Evolutionary conservation across 768 basidiomycete species (phyloP).

Genomic region (Tricholoma sp.): DNA sequence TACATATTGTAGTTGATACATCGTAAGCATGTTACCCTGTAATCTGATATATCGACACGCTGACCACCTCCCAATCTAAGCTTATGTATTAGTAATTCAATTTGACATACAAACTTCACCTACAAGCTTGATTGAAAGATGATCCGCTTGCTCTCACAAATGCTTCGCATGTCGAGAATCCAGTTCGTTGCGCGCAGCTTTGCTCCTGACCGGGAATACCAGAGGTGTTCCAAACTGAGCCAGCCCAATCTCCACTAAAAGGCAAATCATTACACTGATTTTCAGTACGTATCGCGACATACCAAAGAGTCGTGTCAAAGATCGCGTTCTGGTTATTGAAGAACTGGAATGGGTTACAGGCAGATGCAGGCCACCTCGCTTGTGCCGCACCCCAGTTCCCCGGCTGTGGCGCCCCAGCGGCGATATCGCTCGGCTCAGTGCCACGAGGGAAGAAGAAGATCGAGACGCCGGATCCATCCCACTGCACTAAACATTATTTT

Average conservation of each 20-base stretch:
- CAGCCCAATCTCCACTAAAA: slow-evolving; percentile 87
- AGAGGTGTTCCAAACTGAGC: slow-evolving; percentile 63
- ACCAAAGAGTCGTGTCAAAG: slow-evolving; percentile 87
- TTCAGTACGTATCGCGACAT: slow-evolving; percentile 16
- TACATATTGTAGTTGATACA: no score
- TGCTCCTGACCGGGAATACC: slow-evolving; percentile 82
- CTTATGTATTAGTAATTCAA: background rate
- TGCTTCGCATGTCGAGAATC: slow-evolving; percentile 72
- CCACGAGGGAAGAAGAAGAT: slow-evolving; percentile 79
- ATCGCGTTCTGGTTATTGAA: slow-evolving; percentile 76
- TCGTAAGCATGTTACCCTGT: background rate
- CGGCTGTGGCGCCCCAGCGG: slow-evolving; percentile 67
- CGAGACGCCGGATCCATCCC: slow-evolving; percentile 71
- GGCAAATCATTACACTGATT: background rate
- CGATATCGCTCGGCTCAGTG: slow-evolving; percentile 74
- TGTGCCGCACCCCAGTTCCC: slow-evolving; percentile 70
- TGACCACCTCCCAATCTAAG: slow-evolving; percentile 78
- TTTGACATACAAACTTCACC: slow-evolving; percentile 26
- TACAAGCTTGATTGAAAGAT: slow-evolving; percentile 73
- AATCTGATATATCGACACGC: slow-evolving; percentile 42
- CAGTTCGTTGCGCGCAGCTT: slow-evolving; percentile 82
- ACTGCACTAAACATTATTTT: slow-evolving; percentile 46
- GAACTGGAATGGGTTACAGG: slow-evolving; percentile 73
- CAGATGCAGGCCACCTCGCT: slow-evolving; percentile 72
- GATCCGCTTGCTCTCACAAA: slow-evolving; percentile 72